phyloP scores from a whole-genome alignment of 805 yeast species.

The Ogataea pignaliae region DNA sequence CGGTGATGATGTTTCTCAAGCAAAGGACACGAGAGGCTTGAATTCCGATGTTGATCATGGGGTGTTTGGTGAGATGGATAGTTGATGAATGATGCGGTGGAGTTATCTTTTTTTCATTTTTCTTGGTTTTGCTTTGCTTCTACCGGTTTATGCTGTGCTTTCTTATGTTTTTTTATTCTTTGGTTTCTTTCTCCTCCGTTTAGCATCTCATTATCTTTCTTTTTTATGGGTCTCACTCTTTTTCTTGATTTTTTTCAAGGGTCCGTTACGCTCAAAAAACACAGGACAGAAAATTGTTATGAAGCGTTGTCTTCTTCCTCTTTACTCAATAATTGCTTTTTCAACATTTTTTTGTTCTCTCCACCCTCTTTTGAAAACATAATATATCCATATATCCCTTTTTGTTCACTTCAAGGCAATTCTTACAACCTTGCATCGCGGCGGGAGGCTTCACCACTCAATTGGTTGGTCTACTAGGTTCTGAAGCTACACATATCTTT shows the following conservation, averaged over 20 bases:
- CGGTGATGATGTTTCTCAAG: slow-evolving; percentile 4
- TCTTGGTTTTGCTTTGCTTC: not conserved
- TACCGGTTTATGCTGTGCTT: not conserved
- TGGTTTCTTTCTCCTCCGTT: not conserved
- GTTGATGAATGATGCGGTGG: slow-evolving; percentile 1
- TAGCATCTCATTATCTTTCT: not conserved
- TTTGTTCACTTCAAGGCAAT: no score
- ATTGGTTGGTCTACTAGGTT: no score
- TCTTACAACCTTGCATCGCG: no score
- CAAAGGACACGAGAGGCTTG: not conserved
- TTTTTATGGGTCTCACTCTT: not conserved
- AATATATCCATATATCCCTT: no score
- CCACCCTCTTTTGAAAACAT: no score
- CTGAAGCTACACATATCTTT: no score
- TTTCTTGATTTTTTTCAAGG: not conserved
- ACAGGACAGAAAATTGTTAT: not conserved
- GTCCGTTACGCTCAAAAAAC: not conserved
- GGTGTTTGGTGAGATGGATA: slow-evolving; percentile 37
- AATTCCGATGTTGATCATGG: slow-evolving; percentile 25
- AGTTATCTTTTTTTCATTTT: not conserved
- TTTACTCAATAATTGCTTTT: no score
- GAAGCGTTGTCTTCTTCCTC: not conserved
- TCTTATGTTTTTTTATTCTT: not conserved
- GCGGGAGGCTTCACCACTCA: no score
- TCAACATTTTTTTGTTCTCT: no score